phyloP scores from a whole-genome alignment of 192 early-diverging fungal species.

The Phlyctochytrium planicorne region DNA sequence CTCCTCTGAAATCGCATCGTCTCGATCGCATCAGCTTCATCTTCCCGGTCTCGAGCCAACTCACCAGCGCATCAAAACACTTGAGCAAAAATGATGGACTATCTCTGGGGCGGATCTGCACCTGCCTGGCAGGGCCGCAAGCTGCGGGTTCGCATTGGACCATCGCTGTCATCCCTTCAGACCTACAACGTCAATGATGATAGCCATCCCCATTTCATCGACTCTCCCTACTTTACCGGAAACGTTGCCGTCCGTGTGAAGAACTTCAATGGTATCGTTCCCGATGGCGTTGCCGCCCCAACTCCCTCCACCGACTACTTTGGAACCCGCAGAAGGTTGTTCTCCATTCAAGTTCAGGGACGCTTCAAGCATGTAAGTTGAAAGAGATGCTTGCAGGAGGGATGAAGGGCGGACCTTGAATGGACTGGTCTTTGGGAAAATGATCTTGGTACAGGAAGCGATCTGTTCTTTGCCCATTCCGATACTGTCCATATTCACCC shows the following conservation, averaged over 20 bases:
- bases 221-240: slow-evolving; percentile 64
- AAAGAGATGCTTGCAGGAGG: not conserved
- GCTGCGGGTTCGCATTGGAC: slow-evolving; percentile 47
- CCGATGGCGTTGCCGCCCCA: slow-evolving; percentile 30
- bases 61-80: too few species aligned
- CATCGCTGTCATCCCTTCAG: slow-evolving; percentile 37
- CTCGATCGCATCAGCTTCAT: too few species aligned
- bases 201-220: slow-evolving; percentile 56
- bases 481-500: not conserved
- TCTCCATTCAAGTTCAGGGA: slow-evolving; percentile 70
- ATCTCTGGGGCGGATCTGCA: slow-evolving; percentile 36
- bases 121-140: slow-evolving; percentile 31
- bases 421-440: not conserved
- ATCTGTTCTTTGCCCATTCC: not conserved
- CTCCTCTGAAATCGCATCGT: too few species aligned
- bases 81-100: slow-evolving; percentile 39
- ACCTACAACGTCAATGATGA: slow-evolving; percentile 64
- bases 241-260: slow-evolving; percentile 66
- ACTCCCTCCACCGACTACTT: slow-evolving; percentile 53
- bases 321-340: slow-evolving; percentile 56
- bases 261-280: slow-evolving; percentile 60
- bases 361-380: slow-evolving; percentile 67
- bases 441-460: not conserved
- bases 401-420: not conserved
- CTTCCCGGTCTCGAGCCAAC: too few species aligned